Evolutionary conservation across 2,329 filamentous ascomycete species (phyloP).

Genomic region (Pseudogymnoascus sp.): DNA sequence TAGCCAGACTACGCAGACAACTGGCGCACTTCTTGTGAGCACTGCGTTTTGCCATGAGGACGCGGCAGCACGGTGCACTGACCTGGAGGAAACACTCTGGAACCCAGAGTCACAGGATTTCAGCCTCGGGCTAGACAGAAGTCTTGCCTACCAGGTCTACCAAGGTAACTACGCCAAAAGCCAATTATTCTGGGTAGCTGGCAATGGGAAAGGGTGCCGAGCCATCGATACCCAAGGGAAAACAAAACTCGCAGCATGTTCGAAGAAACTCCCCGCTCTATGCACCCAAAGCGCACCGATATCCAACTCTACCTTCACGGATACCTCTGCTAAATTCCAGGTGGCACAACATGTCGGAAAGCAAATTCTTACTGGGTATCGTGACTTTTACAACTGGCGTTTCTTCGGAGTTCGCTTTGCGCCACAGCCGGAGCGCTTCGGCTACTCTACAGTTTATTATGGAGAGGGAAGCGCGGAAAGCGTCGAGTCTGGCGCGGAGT

Average conservation of each 20-base stretch:
- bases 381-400: conserved; percentile 43
- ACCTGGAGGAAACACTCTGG: background rate
- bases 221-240: conserved; percentile 19
- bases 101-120: conserved; percentile 2
- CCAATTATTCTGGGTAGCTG: conserved; percentile 20
- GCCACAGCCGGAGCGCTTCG: conserved; percentile 18
- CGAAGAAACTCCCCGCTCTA: conserved; percentile 35
- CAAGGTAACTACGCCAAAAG: conserved; percentile 15
- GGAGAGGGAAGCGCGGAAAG: conserved; percentile 36
- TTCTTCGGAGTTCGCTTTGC: conserved; percentile 23
- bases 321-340: conserved; percentile 30
- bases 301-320: conserved; percentile 25
- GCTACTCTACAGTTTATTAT: conserved; percentile 37
- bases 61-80: background rate
- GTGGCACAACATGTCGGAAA: conserved; percentile 33
- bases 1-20: background rate
- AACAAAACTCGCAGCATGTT: conserved; percentile 25
- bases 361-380: conserved; percentile 40
- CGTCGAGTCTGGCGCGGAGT: conserved; percentile 36
- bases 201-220: conserved; percentile 8
- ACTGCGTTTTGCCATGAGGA: background rate
- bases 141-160: conserved; percentile 16
- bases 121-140: conserved; percentile 11
- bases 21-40: background rate
- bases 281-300: conserved; percentile 39